These are phyloP conservation scores for Saccharomycopsis vini DNA, from an alignment of 805 yeast species.

Conservation along the genomic window DNA sequence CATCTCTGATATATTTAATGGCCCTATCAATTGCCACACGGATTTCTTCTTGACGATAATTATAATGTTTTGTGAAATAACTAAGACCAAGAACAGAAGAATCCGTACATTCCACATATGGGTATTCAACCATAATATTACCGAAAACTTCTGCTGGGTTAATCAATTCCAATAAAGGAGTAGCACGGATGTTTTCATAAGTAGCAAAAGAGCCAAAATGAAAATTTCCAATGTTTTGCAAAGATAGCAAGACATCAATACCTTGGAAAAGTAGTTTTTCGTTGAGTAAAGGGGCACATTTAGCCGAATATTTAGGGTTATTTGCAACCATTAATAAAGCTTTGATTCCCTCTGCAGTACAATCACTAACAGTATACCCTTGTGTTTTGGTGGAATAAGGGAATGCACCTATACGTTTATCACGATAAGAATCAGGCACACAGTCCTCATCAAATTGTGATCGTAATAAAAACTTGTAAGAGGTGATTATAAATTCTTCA, in stretches of 20 bases:
- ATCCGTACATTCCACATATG: slow-evolving; percentile 97
- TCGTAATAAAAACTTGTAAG: slow-evolving; percentile 63
- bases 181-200: slow-evolving; percentile 79
- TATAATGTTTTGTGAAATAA: slow-evolving; percentile 58
- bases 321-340: slow-evolving; percentile 12
- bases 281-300: slow-evolving; percentile 29
- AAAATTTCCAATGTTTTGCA: slow-evolving; percentile 73
- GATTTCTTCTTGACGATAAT: slow-evolving; percentile 61
- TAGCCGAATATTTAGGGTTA: slow-evolving; percentile 31
- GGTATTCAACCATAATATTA: slow-evolving; percentile 96
- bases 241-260: slow-evolving; percentile 61
- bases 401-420: slow-evolving; percentile 83
- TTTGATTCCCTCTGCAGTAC: slow-evolving; percentile 47
- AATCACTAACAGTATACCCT: slow-evolving; percentile 94
- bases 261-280: slow-evolving; percentile 50
- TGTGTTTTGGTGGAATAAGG: slow-evolving; percentile 93
- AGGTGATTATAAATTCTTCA: slow-evolving; percentile 50
- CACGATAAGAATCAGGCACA: slow-evolving; percentile 71
- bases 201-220: slow-evolving; percentile 91
- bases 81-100: slow-evolving; percentile 85
- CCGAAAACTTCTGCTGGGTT: slow-evolving; percentile 98
- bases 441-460: slow-evolving; percentile 84
- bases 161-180: slow-evolving; percentile 62
- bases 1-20: slow-evolving; percentile 54
- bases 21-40: slow-evolving; percentile 65